Evolutionary conservation across 805 yeast genomes (phyloP).

Genomic region (Yamadazyma akitaensis): DNA sequence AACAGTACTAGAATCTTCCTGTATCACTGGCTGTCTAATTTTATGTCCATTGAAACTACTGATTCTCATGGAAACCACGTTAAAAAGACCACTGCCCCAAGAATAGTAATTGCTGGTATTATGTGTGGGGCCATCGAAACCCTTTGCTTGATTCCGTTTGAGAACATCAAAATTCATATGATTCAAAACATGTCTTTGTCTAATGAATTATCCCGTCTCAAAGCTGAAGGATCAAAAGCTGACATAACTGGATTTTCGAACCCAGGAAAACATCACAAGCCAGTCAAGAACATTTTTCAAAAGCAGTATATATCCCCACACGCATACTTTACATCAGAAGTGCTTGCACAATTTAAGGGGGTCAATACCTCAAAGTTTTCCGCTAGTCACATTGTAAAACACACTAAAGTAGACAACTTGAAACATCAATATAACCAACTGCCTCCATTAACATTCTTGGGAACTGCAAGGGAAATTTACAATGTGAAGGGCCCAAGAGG

Average conservation of each 20-base stretch:
- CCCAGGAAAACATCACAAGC: conserved; percentile 23
- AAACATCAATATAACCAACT: conserved; percentile 41
- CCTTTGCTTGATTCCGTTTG: conserved; percentile 84
- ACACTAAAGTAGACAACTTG: conserved; percentile 19
- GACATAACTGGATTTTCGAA: conserved; percentile 27
- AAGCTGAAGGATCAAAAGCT: conserved; percentile 17
- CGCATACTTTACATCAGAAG: conserved; percentile 37
- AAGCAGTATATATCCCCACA: conserved; percentile 42
- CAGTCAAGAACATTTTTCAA: conserved; percentile 21
- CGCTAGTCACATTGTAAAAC: conserved; percentile 12
- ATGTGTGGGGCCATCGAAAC: conserved; percentile 84
- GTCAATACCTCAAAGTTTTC: conserved; percentile 24
- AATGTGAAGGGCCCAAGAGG: conserved; percentile 70
- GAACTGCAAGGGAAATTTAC: conserved; percentile 64
- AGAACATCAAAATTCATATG: conserved; percentile 76
- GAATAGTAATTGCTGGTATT: conserved; percentile 78
- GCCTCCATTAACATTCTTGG: conserved; percentile 53
- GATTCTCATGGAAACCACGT: conserved; percentile 32
- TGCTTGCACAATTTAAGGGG: conserved; percentile 25
- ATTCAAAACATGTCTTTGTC: conserved; percentile 56
- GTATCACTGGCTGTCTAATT: conserved; percentile 70
- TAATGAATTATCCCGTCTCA: conserved; percentile 24
- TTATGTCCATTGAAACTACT: conserved; percentile 50
- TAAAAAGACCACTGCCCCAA: conserved; percentile 71
- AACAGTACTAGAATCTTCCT: conserved; percentile 69